A percentile compares a stretch with the other conserved stretches of the same genome.
These are phyloP conservation scores for Termitomyces titanicus DNA, from an alignment of 768 basidiomycete species.

Conservation along the genomic window DNA sequence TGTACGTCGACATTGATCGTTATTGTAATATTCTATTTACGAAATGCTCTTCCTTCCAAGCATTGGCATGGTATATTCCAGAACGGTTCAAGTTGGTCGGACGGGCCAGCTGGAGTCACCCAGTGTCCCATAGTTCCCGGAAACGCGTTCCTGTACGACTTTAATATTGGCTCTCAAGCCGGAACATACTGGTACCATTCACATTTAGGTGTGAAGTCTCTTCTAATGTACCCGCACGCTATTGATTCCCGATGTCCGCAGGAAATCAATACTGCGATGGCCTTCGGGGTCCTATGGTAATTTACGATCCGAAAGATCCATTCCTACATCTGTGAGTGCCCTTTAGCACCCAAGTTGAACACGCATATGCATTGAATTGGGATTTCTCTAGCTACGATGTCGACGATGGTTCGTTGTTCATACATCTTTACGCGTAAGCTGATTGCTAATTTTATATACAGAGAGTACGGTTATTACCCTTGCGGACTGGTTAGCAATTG, in stretches of 20 bases:
- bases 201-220: background rate
- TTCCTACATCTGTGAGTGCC: background rate
- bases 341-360: background rate
- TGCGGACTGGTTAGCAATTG: background rate
- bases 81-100: background rate
- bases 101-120: background rate
- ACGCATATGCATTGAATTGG: background rate
- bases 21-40: background rate
- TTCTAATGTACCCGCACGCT: background rate
- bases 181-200: slow-evolving; percentile 7
- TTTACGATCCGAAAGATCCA: slow-evolving; percentile 4
- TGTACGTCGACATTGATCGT: background rate
- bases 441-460: background rate
- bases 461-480: background rate
- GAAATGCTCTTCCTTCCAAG: background rate
- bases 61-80: slow-evolving; percentile 5
- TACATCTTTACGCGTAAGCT: background rate
- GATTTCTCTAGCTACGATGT: background rate
- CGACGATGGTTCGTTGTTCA: background rate
- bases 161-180: background rate
- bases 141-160: background rate
- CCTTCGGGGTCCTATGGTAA: background rate
- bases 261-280: slow-evolving; percentile 7
- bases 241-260: background rate
- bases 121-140: slow-evolving; percentile 2